Evolutionary conservation across 495 filamentous ascomycete species (phyloP).

Genomic region (Aspergillus indologenus): DNA sequence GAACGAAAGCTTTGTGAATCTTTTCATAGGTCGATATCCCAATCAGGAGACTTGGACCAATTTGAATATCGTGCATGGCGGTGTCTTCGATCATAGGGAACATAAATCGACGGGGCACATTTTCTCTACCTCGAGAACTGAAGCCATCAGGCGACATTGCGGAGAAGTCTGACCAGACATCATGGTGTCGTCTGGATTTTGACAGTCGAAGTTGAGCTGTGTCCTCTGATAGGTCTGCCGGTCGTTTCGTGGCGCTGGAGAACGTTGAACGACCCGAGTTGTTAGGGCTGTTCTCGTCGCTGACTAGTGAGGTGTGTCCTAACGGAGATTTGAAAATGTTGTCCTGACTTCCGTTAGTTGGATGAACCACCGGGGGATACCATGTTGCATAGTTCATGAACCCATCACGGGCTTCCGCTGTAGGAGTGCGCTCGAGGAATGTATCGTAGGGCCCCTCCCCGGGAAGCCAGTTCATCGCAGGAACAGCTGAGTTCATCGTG

Average conservation of each 20-base stretch:
- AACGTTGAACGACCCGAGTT: conserved; percentile 16
- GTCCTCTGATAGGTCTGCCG: conserved; percentile 40
- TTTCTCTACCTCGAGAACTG: conserved; percentile 11
- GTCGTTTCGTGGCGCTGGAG: conserved; percentile 22
- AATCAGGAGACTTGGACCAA: conserved; percentile 20
- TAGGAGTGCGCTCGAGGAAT: conserved; percentile 11
- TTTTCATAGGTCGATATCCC: conserved; percentile 32
- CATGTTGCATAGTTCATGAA: conserved; percentile 25
- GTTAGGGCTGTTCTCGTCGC: conserved; percentile 19
- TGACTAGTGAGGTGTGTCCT: conserved; percentile 21
- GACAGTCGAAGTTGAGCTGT: conserved; percentile 31
- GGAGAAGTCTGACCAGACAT: conserved; percentile 20
- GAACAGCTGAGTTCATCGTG: conserved; percentile 19
- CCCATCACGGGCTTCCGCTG: conserved; percentile 12
- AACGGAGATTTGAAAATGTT: conserved; percentile 24
- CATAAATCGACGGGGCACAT: conserved; percentile 16
- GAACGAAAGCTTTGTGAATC: conserved; percentile 33
- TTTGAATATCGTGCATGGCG: conserved; percentile 15
- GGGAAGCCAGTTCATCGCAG: conserved; percentile 41
- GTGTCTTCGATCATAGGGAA: conserved; percentile 26
- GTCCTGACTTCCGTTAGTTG: conserved; percentile 19
- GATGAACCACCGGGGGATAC: conserved; percentile 30
- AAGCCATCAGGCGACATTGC: conserved; percentile 14
- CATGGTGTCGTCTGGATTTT: conserved; percentile 29
- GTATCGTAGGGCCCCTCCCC: conserved; percentile 21